Percentiles rank a stretch among this genome's conserved stretches.
These are phyloP conservation scores for Curvularia hawaiiensis DNA, from an alignment of 2,329 filamentous ascomycete genomes.

Conservation along the genomic window DNA sequence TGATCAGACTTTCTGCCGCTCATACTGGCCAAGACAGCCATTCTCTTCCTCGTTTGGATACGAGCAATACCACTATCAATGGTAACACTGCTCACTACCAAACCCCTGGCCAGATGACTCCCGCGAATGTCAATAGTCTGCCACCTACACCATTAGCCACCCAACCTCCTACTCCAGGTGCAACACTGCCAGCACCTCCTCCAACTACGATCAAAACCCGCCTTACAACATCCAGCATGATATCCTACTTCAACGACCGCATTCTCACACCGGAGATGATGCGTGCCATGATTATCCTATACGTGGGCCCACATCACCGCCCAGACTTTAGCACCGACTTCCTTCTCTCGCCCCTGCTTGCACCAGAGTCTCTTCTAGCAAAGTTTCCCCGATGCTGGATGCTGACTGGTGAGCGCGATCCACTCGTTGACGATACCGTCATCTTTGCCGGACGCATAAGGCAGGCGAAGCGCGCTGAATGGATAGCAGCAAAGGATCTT, in stretches of 20 bases:
- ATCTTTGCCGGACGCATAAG: slow-evolving; percentile 92
- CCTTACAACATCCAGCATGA: slow-evolving; percentile 95
- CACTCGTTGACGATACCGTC: slow-evolving; percentile 93
- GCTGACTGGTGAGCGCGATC: slow-evolving; percentile 92
- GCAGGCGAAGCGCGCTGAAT: slow-evolving; percentile 70
- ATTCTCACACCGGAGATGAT: slow-evolving; percentile 98
- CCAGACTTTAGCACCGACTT: slow-evolving; percentile 94
- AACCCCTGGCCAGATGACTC: slow-evolving; percentile 29
- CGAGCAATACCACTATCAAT: slow-evolving; percentile 26
- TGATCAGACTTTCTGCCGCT: slow-evolving; percentile 47
- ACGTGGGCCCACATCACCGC: slow-evolving; percentile 90
- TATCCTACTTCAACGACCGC: slow-evolving; percentile 96
- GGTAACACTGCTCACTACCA: slow-evolving; percentile 20
- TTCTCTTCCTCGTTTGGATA: slow-evolving; percentile 24
- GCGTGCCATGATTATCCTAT: slow-evolving; percentile 98
- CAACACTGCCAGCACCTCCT: slow-evolving; percentile 39
- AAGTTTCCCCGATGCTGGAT: slow-evolving; percentile 96
- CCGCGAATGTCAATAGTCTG: slow-evolving; percentile 13
- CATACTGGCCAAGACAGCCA: slow-evolving; percentile 43
- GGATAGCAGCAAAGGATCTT: slow-evolving; percentile 61
- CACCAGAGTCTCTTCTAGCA: slow-evolving; percentile 80
- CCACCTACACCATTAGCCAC: slow-evolving; percentile 28
- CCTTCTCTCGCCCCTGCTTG: slow-evolving; percentile 85
- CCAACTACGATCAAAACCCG: slow-evolving; percentile 71
- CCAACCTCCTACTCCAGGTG: slow-evolving; percentile 29